These are phyloP conservation scores for Phytophthora constricta DNA, from an alignment of 352 stramenopile species.

Conservation along the genomic window DNA sequence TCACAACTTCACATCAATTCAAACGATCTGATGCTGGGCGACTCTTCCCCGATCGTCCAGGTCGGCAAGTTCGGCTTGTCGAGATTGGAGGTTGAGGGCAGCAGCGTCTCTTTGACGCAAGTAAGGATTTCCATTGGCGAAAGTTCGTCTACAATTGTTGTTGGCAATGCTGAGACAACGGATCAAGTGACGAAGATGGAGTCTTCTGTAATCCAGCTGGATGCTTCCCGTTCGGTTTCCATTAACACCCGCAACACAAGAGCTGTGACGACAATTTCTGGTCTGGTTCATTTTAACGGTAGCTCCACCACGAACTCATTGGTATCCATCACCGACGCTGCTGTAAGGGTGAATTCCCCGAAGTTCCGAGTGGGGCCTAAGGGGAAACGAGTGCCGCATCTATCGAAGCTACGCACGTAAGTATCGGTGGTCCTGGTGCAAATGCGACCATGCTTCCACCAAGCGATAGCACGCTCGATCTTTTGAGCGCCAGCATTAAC, in stretches of 20 bases:
- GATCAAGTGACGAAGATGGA: constrained; percentile 41
- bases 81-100: constrained; percentile 34
- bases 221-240: constrained; percentile 30
- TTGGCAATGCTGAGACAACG: constrained; percentile 31
- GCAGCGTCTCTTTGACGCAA: constrained; percentile 35
- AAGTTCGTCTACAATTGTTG: constrained; percentile 27
- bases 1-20: constrained; percentile 56
- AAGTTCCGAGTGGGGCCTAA: constrained; percentile 36
- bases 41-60: constrained; percentile 35
- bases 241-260: constrained; percentile 35
- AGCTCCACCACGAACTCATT: constrained; percentile 24
- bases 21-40: constrained; percentile 44
- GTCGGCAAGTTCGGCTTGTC: constrained; percentile 35
- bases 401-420: constrained; percentile 40
- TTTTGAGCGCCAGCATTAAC: constrained; percentile 42
- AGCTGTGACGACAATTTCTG: constrained; percentile 38
- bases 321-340: constrained; percentile 31
- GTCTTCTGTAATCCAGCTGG: constrained; percentile 40
- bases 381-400: constrained; percentile 34
- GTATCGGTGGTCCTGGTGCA: constrained; percentile 37
- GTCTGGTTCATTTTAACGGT: constrained; percentile 39
- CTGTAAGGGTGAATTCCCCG: constrained; percentile 30
- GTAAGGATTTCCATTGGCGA: constrained; percentile 35
- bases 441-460: constrained; percentile 32
- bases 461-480: constrained; percentile 25